Percentiles rank a stretch among this genome's conserved stretches.
phyloP scores from a whole-genome alignment of 257 asterid species.

The Verbena officinalis region DNA sequence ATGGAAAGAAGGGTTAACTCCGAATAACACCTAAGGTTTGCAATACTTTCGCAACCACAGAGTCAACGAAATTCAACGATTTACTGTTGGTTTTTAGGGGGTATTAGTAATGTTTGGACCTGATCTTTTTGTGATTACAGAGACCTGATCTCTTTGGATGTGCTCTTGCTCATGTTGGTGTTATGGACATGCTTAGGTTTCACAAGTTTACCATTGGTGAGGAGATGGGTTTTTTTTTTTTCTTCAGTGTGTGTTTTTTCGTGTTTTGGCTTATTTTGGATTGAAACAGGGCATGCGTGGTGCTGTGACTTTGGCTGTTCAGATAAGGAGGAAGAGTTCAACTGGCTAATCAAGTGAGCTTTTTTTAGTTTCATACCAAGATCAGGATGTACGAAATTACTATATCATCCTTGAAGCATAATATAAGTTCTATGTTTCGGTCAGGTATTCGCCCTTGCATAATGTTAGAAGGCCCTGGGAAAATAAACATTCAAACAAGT shows the following conservation, averaged over 20 bases:
- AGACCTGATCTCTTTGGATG: conserved; percentile 78
- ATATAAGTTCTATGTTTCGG: not conserved
- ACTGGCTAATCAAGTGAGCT: conserved; percentile 64
- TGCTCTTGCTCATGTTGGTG: conserved; percentile 78
- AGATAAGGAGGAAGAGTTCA: conserved; percentile 65
- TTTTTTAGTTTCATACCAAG: not conserved
- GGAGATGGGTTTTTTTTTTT: not conserved
- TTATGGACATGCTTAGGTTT: conserved; percentile 78
- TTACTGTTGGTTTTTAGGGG: no score
- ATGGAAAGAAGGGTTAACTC: no score
- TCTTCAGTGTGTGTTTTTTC: not conserved
- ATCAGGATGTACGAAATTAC: no score
- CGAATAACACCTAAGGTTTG: no score
- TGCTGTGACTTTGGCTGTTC: conserved; percentile 73
- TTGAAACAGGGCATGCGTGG: conserved; percentile 68
- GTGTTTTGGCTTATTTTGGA: not conserved
- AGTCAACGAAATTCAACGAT: no score
- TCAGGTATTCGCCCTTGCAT: conserved; percentile 83
- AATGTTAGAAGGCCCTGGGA: conserved; percentile 86
- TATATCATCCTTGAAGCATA: no score
- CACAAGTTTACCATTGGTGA: conserved; percentile 75
- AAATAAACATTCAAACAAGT: conserved; percentile 22
- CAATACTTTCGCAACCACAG: no score
- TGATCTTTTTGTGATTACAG: conserved; percentile 38
- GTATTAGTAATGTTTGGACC: no score